Base-by-base conservation (phyloP, 2,329 filamentous ascomycete genomes). In the Alternaria sp. region DNA sequence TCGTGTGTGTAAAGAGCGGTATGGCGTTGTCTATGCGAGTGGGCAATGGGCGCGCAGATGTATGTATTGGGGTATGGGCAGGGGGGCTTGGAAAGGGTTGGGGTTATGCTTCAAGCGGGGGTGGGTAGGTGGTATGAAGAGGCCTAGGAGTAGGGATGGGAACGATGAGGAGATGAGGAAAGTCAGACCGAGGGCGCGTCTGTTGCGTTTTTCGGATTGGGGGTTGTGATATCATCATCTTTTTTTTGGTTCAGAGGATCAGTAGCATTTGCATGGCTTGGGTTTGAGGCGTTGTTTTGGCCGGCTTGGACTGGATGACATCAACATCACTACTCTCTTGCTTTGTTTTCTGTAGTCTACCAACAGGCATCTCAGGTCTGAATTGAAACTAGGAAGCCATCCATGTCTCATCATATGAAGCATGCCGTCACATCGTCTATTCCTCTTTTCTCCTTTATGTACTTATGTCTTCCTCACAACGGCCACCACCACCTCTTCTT, bases 311-410 rank as follows among this genome's bases (percentile, higher is more conserved):
- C 25, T 26, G 25, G 26, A 28, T 10, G 26, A 28, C 26, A 37
- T 33, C 11, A 14, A 58, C 44, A 58, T 41, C 30, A 49, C 58
- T 49, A 49, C 51, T 60, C 51, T 43, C 43, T 56, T 46, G 41
- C 30, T 41, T 25, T 12, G 14, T 21, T 30, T 15, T 41, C 3
- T 20, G 33, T 21, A 37, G 14, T 23, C n/a, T 41, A 12, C n/a
- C 7, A 41, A 3, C 4, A 3, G 37, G 37, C 37, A 41, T 41
- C 8, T 37, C 12, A 37, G 25, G 37, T 28, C 53, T 21, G 18
- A 15, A 28, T 3, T 23, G 18, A 7, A 10, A 37, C 5, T 1
- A 37, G 11, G 20, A 28, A 53, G 37, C 11, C 20, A 25, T 12
- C 6, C 20, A 41, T 37, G 14, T 37, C 49, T 53, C 18, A 14